Percentiles rank a stretch among this genome's conserved stretches.
Conservation (phyloP, 2,329 filamentous ascomycete genomes). For the Ascosphaera apis region DNA sequence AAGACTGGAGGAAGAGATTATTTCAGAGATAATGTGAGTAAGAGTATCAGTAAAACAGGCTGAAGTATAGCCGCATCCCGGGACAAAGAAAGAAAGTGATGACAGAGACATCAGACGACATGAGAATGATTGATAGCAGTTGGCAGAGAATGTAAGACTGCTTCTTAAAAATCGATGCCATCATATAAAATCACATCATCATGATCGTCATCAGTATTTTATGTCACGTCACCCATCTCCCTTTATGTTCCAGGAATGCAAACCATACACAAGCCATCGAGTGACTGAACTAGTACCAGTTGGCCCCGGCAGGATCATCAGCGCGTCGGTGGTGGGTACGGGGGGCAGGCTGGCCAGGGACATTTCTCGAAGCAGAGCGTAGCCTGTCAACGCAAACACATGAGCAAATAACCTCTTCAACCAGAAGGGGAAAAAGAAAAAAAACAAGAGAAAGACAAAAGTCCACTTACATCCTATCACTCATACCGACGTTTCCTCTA, state of each 20-base stretch:
- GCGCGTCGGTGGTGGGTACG: conserved; percentile 28
- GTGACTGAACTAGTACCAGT: conserved; percentile 22
- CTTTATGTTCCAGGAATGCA: conserved; percentile 4
- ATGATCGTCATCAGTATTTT: conserved; percentile 3
- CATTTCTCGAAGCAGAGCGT: conserved; percentile 58
- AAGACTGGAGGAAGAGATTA: conserved; percentile 6
- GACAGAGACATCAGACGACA: conserved; percentile 5
- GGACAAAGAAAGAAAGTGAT: conserved; percentile 6
- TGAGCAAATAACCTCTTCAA: conserved; percentile 50
- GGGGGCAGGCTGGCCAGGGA: conserved; percentile 18
- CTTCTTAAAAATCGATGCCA: conserved; percentile 2
- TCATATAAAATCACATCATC: conserved; percentile 4
- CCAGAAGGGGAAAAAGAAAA: conserved; percentile 55
- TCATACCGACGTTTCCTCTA: conserved; percentile 55
- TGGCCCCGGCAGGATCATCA: conserved; percentile 28
- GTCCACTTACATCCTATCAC: conserved; percentile 97
- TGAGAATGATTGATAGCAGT: conserved; percentile 3
- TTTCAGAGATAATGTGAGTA: conserved; percentile 4
- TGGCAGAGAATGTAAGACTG: conserved; percentile 2
- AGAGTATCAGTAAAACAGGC: conserved; percentile 2
- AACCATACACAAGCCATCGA: conserved; percentile 12
- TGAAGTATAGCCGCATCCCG: conserved; percentile 4
- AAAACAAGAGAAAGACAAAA: conserved; percentile 60
- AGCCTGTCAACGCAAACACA: conserved; percentile 63
- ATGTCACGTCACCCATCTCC: conserved; percentile 2